Base-by-base conservation (phyloP, 805 yeast genomes). In the Cyberlindnera mrakii region DNA sequence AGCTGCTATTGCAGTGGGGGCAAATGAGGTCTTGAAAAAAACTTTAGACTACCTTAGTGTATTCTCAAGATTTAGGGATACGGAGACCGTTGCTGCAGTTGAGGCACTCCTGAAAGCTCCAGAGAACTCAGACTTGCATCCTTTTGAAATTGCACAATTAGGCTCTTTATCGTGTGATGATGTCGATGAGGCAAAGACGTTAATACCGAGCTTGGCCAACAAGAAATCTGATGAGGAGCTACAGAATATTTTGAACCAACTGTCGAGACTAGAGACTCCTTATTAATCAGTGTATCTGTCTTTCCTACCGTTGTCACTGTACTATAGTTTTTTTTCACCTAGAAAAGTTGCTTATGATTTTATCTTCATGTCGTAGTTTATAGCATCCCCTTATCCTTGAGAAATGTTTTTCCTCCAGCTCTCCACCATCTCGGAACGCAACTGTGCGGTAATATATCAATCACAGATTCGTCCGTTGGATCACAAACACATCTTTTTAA, bases 81-180 rank as follows among this genome's bases (percentile, higher is more conserved):
- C 88, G 33, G 90, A 90, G 48, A 88, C 97, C 0, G 90, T 93
- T 30, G 82, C 87, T 45, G 96, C 97, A 1, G 98, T 89, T 17
- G 97, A 91, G 59, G 86, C 85, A 53, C 68, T 93, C 49, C 71
- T 93, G 58, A 81, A 78, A 48, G 68, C 82, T 23, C 78, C 83
- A 39, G 95, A 86, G 51, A 83, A 82, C 55, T 67, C 77, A 34
- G 82, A 79, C 23, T 66, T 93, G 55, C 99, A 93, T 68, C 98
- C 99, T 1, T 93, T 93, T 63, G 99, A 93, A 66, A 71, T 87
- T 42, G 96, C 98, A 1, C 98, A 93, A 65, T 43, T 71, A 45
- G 91, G 95, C 0, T 86, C 95, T 4, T 72, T 91, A 48, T 85
- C 93, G 27, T 90, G 97, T 65, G 99, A 91, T 59, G 97, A 91